Conservation (phyloP, 495 filamentous ascomycete species). For the Hypomontagnella submonticulosa region DNA sequence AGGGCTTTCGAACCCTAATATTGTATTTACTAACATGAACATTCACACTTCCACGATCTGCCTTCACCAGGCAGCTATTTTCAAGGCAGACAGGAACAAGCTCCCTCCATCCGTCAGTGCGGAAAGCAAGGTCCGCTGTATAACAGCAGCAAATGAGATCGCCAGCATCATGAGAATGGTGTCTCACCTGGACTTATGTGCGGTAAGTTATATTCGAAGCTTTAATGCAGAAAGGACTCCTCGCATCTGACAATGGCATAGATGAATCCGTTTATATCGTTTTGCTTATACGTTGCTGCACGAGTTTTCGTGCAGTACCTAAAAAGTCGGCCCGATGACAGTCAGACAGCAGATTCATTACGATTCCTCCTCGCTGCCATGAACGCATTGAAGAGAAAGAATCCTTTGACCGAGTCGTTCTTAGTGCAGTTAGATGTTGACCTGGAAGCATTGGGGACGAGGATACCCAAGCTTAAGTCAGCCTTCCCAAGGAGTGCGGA, state of each 20-base stretch:
- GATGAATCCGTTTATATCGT: conserved; percentile 97
- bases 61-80: conserved; percentile 96
- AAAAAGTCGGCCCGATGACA: conserved; percentile 86
- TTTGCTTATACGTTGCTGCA: conserved; percentile 94
- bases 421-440: conserved; percentile 94
- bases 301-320: conserved; percentile 96
- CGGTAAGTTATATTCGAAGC: conserved; percentile 66
- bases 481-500: conserved; percentile 62
- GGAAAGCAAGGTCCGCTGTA: conserved; percentile 92
- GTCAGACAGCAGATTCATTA: conserved; percentile 81
- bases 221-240: neutral
- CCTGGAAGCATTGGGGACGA: conserved; percentile 71
- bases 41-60: conserved; percentile 98
- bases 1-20: conserved; percentile 81
- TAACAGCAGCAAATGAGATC: conserved; percentile 93
- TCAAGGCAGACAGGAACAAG: conserved; percentile 92
- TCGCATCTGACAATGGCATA: conserved; percentile 20
- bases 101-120: conserved; percentile 79
- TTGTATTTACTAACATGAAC: conserved; percentile 95
- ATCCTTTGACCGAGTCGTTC: conserved; percentile 95
- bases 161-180: conserved; percentile 97
- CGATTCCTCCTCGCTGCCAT: conserved; percentile 91
- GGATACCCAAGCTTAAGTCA: conserved; percentile 63
- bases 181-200: conserved; percentile 84
- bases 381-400: conserved; percentile 85